These are phyloP conservation scores for Dalbergia cultrata DNA, from an alignment of 306 rosid genomes.

Conservation along the genomic window DNA sequence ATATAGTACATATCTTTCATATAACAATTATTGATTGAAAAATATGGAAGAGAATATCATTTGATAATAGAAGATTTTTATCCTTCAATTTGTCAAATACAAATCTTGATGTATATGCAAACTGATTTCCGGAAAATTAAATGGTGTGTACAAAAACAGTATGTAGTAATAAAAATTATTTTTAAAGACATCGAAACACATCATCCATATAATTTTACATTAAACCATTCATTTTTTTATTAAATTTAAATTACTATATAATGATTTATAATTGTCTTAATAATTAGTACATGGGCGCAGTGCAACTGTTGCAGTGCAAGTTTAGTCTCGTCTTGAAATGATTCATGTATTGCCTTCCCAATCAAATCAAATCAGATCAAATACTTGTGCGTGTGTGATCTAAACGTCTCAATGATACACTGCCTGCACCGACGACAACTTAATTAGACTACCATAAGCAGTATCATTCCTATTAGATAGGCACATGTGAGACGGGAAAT, in stretches of 20 bases:
- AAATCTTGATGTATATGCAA: no score
- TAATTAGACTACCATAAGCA: not conserved
- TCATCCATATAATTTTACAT: not conserved
- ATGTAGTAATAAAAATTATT: no score
- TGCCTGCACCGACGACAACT: not conserved
- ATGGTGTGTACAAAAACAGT: no score
- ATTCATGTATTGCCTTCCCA: not conserved
- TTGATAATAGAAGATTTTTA: no score
- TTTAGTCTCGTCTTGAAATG: not conserved
- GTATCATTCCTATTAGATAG: not conserved
- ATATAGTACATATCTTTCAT: no score
- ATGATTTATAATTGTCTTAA: not conserved
- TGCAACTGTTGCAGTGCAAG: not conserved
- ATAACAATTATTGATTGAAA: no score
- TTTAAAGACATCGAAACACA: no score
- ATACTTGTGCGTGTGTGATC: not conserved
- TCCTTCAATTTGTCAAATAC: no score
- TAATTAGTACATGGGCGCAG: not conserved
- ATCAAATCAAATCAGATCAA: no score
- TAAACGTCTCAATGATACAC: not conserved
- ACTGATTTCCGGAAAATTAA: no score
- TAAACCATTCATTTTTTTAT: not conserved
- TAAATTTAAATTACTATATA: not conserved
- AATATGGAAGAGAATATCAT: no score
- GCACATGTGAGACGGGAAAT: conserved; percentile 4